Base-by-base conservation (phyloP, 257 asterid species). In the Asclepias syriaca region DNA sequence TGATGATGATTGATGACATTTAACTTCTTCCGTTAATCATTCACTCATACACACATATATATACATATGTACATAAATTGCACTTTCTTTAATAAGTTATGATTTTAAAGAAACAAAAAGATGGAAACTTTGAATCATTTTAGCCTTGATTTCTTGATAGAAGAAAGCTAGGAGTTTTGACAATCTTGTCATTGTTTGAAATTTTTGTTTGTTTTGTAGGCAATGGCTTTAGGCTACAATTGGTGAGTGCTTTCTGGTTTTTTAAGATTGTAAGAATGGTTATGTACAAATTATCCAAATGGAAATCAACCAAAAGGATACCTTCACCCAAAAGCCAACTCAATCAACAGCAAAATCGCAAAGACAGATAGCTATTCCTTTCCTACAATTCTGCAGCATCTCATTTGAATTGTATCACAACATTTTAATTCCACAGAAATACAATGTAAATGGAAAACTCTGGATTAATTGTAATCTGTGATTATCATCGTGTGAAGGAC, bases 191-290 rank as follows among this genome's bases (percentile, higher is more conserved):
- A 43, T 43, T 43, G 1, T 43, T 40, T 7, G 48, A 43, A 43
- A 7, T 43, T 43, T 43, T 34, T 34, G 48, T 43, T 43, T 43
- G 0, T 43, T 72, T 51, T 68, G 27, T 79, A 94, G 98, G 95
- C 89, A 58, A 89, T 87, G 99, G 96, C 96, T 46, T 67, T 87
- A 74, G 97, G 98, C 85, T 94, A 55, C 95, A 84, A 74, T 75
- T 90, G 2, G 97, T 89, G 77, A 89, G 99, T 77, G 92, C 77
- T 19, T 94, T 84, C 79, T 94, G 99, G 99, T 87, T 91, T 87
- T 90, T 86, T 84, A 91, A 86, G 84, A 94, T 94, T 75, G 87
- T 73, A 24, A 86, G 89, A 68, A 94, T 88, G 99, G 82, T 91
- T 65, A 66, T 72, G 65, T 84, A 80, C 83, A 94, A 94, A 78